Evolutionary conservation across 768 basidiomycete species (phyloP).

Genomic region (Hypholoma fasciculare): DNA sequence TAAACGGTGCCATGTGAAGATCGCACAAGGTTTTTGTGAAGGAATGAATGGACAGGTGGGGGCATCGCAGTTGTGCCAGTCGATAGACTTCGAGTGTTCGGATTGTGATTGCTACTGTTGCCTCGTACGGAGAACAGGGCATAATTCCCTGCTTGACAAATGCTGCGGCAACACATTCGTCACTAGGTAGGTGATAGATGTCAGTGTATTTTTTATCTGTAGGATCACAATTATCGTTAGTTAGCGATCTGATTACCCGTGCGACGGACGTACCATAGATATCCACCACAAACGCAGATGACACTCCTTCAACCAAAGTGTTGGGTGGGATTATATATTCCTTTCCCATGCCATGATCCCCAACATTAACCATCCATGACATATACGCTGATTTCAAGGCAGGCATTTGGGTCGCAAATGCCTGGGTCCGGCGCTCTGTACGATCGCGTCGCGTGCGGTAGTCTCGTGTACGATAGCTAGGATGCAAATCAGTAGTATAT

Average conservation of each 20-base stretch:
- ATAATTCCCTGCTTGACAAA: neutral
- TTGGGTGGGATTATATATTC: neutral
- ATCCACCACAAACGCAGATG: no score
- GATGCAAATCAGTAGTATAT: neutral
- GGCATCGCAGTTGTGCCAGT: neutral
- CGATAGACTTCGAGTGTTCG: neutral
- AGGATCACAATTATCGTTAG: no score
- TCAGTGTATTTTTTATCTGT: neutral
- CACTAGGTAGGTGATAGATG: neutral
- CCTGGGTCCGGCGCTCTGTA: neutral
- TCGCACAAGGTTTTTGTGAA: constrained; percentile 29
- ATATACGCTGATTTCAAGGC: neutral
- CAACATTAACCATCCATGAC: neutral
- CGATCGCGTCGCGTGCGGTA: neutral
- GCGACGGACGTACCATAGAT: neutral
- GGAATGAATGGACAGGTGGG: neutral
- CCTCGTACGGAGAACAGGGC: neutral
- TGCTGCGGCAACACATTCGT: neutral
- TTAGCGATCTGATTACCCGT: no score
- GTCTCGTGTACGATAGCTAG: neutral
- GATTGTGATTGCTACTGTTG: neutral
- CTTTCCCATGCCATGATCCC: neutral
- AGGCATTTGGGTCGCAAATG: neutral
- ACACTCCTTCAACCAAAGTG: no score
- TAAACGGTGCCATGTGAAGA: constrained; percentile 21